These are phyloP conservation scores for Maudiozyma barnettii DNA, from an alignment of 805 yeast genomes.

Conservation along the genomic window DNA sequence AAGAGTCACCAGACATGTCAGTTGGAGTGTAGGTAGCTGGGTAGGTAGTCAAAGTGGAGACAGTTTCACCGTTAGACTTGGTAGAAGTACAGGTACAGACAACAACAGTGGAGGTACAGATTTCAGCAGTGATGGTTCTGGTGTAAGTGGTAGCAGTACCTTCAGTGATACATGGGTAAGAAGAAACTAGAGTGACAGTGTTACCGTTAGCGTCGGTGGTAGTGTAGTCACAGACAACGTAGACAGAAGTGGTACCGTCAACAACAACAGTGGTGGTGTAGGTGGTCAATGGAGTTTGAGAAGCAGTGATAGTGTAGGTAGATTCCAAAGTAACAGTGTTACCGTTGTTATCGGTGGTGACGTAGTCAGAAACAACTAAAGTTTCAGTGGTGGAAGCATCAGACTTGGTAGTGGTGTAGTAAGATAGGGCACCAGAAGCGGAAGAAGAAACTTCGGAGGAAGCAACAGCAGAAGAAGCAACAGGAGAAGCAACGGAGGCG, in stretches of 20 bases:
- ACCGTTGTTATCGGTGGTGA: constrained; percentile 1
- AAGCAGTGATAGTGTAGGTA: constrained; percentile 1
- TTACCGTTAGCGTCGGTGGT: constrained; percentile 3
- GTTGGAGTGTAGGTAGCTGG: constrained; percentile 4
- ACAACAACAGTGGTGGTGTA: constrained; percentile 3
- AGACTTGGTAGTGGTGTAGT: constrained; percentile 1
- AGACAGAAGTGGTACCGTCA: neutral
- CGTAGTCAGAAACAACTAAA: neutral
- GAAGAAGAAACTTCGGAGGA: neutral
- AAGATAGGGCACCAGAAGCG: constrained; percentile 1
- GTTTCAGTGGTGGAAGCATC: neutral
- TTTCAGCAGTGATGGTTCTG: constrained; percentile 3
- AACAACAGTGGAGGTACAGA: constrained; percentile 1
- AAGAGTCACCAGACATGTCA: constrained; percentile 1
- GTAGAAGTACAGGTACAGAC: constrained; percentile 3
- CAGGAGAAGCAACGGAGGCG: neutral
- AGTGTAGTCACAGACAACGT: constrained; percentile 1
- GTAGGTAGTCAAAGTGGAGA: constrained; percentile 1
- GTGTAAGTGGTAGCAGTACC: constrained; percentile 4
- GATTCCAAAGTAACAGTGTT: neutral
- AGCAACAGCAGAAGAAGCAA: neutral
- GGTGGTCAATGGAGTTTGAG: constrained; percentile 1
- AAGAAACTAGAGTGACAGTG: neutral
- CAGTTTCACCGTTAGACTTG: constrained; percentile 3
- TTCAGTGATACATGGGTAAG: constrained; percentile 1